These are phyloP conservation scores for Nicotiana knightiana DNA, from an alignment of 257 asterid genomes.

Conservation along the genomic window DNA sequence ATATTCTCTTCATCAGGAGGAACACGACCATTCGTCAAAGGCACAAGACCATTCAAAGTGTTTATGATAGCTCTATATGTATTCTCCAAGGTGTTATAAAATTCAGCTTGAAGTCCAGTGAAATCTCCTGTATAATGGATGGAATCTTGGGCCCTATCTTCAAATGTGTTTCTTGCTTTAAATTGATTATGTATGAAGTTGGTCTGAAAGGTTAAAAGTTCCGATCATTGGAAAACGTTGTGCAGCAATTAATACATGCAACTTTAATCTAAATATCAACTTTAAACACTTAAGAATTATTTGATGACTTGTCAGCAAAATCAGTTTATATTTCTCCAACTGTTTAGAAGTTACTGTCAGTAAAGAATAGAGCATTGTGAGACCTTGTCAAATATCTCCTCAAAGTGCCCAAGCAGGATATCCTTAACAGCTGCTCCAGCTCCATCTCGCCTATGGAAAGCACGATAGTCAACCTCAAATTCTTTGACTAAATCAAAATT, in stretches of 20 bases:
- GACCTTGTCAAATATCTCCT: conserved; percentile 57
- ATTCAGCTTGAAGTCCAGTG: conserved; percentile 31
- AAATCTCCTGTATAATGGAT: conserved; percentile 11
- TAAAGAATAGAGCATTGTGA: neutral
- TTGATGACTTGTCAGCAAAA: neutral
- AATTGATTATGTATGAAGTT: conserved; percentile 31
- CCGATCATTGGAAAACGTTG: neutral
- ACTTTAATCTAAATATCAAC: neutral
- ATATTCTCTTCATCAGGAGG: conserved; percentile 41
- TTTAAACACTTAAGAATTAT: neutral
- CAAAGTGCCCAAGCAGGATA: conserved; percentile 51
- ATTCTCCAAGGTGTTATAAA: conserved; percentile 36
- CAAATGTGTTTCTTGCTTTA: conserved; percentile 21
- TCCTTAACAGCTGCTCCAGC: conserved; percentile 37
- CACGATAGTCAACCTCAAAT: conserved; percentile 40
- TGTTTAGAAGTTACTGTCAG: neutral
- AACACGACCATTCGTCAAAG: conserved; percentile 31
- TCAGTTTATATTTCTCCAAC: neutral
- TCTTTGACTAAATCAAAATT: conserved; percentile 48
- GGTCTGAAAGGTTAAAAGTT: conserved; percentile 45
- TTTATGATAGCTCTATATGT: conserved; percentile 31
- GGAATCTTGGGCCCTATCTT: conserved; percentile 17
- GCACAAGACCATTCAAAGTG: conserved; percentile 33
- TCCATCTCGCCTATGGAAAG: conserved; percentile 29
- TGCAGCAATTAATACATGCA: neutral